These are phyloP conservation scores for Mycena rosella DNA, from an alignment of 768 basidiomycete species.

Conservation along the genomic window DNA sequence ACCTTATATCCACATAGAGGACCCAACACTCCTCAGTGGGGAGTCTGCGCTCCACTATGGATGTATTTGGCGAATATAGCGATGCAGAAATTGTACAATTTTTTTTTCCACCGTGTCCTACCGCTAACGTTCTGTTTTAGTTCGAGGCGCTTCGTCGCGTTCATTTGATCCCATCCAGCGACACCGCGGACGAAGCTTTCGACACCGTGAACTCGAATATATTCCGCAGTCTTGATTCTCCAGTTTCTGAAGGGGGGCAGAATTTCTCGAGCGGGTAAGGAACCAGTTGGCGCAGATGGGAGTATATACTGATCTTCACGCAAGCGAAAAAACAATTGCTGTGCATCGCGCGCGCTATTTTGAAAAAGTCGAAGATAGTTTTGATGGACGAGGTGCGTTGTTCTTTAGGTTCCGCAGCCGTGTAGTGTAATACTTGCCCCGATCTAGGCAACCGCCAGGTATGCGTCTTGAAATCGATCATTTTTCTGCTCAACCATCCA, in stretches of 20 bases:
- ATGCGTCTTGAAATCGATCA: neutral
- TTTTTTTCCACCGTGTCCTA: neutral
- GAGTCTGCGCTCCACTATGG: conserved; percentile 81
- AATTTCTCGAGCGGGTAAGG: conserved; percentile 88
- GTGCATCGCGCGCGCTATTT: conserved; percentile 89
- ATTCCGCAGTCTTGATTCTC: conserved; percentile 79
- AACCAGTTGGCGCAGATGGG: neutral
- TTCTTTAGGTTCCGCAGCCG: neutral
- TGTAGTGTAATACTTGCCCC: conserved; percentile 9
- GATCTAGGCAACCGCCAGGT: conserved; percentile 78
- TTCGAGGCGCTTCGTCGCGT: conserved; percentile 87
- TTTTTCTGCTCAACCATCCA: no score
- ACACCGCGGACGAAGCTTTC: conserved; percentile 55
- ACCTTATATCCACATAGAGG: conserved; percentile 64
- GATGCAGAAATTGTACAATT: conserved; percentile 83
- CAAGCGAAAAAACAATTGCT: conserved; percentile 81
- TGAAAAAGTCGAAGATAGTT: conserved; percentile 80
- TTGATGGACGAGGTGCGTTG: conserved; percentile 85
- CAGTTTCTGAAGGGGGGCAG: conserved; percentile 87
- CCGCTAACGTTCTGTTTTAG: conserved; percentile 48
- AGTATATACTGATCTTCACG: neutral
- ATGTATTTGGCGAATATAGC: conserved; percentile 88
- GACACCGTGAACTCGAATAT: conserved; percentile 76
- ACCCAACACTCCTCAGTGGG: conserved; percentile 91
- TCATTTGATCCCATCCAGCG: conserved; percentile 77